Base-by-base conservation (phyloP, 305 asterid species). In the Salvia sclarea region DNA sequence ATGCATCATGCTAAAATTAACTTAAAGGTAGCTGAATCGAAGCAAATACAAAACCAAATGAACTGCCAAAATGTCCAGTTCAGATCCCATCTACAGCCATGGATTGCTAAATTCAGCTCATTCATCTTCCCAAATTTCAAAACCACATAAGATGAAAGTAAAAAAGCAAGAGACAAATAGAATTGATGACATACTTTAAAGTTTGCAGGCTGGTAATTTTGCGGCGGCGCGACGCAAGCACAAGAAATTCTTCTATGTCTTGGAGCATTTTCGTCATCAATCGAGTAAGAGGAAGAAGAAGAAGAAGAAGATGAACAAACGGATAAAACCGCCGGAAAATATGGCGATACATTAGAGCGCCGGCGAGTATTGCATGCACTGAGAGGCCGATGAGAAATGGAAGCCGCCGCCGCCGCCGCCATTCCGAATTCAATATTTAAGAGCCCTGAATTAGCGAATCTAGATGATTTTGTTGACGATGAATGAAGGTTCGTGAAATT, bases 161-260 rank as follows among this genome's bases (percentile, higher is more conserved):
- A 28, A 2, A 5, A 12, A 18, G 9, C n/a, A n/a, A n/a, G n/a
- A n/a, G 8, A 43, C 3, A 21, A 43, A 41, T 21, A 20, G 35
- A 45, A 3, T 30, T 35, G 11, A 13, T 9, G 9, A 21, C 79
- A n/a, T 61, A 83, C 88, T 20, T 6, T 52, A 68, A 40, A 76
- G 24, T 75, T 68, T 35, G 80, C 61, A n/a, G 82, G 78, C 49
- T 53, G 64, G 11, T 64, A 53, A 35, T 81, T 85, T 64, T 69
- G 83, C 28, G 84, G 81, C 40, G 81, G 74, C 35, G 85, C 80
- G 58, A 79, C 79, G 52, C 84, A 81, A 58, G 85, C 73, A 61
- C 85, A 74, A 47, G 71, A 47, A 66, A 62, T 55, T 71, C 82
- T 45, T 61, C 70, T 80, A 66, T 65, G 65, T 66, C 84, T 78